Base-by-base conservation (phyloP, 73 alveolate genomes). In the Urostyla sp. region DNA sequence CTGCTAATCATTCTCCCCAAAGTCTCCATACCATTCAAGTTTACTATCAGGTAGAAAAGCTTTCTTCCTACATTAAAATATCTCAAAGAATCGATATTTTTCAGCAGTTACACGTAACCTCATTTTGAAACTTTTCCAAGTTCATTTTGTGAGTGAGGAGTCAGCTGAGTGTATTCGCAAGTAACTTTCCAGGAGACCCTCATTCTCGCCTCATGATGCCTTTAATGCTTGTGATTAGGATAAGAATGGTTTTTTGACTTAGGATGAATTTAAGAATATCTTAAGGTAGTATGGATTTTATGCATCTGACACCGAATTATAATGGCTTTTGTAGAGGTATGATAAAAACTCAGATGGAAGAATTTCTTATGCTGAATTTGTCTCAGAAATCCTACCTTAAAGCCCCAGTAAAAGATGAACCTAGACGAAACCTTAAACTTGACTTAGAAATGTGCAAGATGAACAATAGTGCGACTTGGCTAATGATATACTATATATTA, bases 331-430 rank as follows among this genome's bases (percentile, higher is more conserved):
- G 16, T 78, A 77, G 51, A 61, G 94, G 55, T 86, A 40, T 45
- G 94, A 86, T 36, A 86, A 54, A 57, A 67, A 78, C 40, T 43
- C 37, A 20, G 78, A 77, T 46, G 94, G 94, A 2, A 63, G 81
- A 30, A 74, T 86, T 4, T 77, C 94, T 0, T 86, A 66, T 38
- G 24, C 79, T 3, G 84, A 69, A 32, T 69, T 69, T 37, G 24
- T 48, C 32, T 67, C 45, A 31, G 84, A 69, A 48, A 48, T 69
- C 4, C 16, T 69, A 31, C 84, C 84, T 8, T 35, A 59, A 40
- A 35, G 57, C 5, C 76, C 76, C 8, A 35, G 57, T 18, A 59
- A 55, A 59, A 59, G 76, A 59, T 59, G 76, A 59, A n/a, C n/a
- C n/a, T n/a, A n/a, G n/a, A n/a, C n/a, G n/a, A n/a, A n/a, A n/a